Conservation (phyloP, 2,329 filamentous ascomycete genomes). For the Stachybotrys chartarum region DNA sequence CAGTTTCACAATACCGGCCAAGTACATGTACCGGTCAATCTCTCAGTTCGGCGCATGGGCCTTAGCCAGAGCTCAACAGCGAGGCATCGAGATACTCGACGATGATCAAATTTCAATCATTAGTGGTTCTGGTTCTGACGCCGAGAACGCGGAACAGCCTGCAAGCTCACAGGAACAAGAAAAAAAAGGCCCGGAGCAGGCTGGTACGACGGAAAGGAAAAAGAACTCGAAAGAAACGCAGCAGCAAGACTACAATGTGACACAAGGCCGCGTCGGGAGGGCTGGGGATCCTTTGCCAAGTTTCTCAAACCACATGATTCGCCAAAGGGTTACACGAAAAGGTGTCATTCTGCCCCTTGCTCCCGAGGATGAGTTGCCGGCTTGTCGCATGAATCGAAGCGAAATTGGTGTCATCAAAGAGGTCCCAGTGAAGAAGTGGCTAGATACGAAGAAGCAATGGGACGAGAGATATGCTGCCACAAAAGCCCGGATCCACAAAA, state of each 20-base stretch:
- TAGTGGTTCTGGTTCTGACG: constrained; percentile 46
- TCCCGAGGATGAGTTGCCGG: constrained; percentile 56
- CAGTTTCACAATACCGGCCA: constrained; percentile 94
- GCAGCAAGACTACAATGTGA: constrained; percentile 5
- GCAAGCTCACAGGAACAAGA: not conserved
- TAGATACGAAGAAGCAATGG: constrained; percentile 65
- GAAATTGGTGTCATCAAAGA: constrained; percentile 75
- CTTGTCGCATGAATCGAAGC: constrained; percentile 51
- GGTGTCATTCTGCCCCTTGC: constrained; percentile 66
- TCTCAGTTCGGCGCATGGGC: constrained; percentile 94
- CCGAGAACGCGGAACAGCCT: constrained; percentile 12
- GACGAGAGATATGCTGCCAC: constrained; percentile 64
- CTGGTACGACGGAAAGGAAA: constrained; percentile 2
- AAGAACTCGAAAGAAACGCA: constrained; percentile 11
- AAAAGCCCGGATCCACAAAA: constrained; percentile 66
- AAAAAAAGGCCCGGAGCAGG: not conserved
- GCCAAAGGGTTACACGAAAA: constrained; percentile 74
- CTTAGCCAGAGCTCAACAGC: constrained; percentile 72
- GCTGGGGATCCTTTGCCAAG: constrained; percentile 76
- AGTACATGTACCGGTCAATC: constrained; percentile 89
- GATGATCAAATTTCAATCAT: constrained; percentile 73
- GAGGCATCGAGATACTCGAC: constrained; percentile 71
- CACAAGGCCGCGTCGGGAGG: constrained; percentile 51
- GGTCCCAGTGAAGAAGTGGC: constrained; percentile 76
- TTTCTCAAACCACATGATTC: constrained; percentile 85